Evolutionary conservation across 1,284 basidiomycete species (phyloP), one percentile per base, ranked within the genome.

Genomic region (Melampsora larici-populina): DNA sequence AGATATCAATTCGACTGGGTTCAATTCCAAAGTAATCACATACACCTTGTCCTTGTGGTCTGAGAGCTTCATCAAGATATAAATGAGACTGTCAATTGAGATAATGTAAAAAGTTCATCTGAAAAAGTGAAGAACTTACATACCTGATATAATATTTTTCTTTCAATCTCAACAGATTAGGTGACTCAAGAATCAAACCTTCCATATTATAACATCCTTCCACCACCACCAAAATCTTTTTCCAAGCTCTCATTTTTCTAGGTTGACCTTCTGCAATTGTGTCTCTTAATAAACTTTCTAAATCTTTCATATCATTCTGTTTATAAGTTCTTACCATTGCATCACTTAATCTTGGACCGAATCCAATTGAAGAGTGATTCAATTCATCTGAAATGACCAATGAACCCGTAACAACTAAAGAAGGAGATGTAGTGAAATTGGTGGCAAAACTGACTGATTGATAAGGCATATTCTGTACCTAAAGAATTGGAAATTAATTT

Each of bases 381-480:
- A 82, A 82, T 79, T 84, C 83, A 79, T 84, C 83, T 15, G 83
- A 84, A 67, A 84, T 81, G 76, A 84, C 81, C 21, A 84, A 78
- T 36, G 82, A 81, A 70, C 83, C 83, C 1, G 83, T 82, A 6
- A 81, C 80, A 43, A 84, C 82, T 17, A 78, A 33, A 58, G 82
- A 83, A 24, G 83, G 83, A 60, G 84, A 82, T 46, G 83, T 84
- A 65, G 83, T 83, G 79, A 93, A 95, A 86, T 99, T 99, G 79
- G 96, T 99, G 21, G 96, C 96, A 82, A 97, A 99, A 43, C 96
- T 97, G 97, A 5, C 93, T 95, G 80, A 91, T 89, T 80, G 98
- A 90, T 79, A 97, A 87, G 40, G 94, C 87, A 79, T 94, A 92
- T 83, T 99, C 94, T 85, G 88, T 88, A 60, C 94, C 95, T 4